Conservation (phyloP, 2,329 filamentous ascomycete species). For the Ceratocystis lukuohia region DNA sequence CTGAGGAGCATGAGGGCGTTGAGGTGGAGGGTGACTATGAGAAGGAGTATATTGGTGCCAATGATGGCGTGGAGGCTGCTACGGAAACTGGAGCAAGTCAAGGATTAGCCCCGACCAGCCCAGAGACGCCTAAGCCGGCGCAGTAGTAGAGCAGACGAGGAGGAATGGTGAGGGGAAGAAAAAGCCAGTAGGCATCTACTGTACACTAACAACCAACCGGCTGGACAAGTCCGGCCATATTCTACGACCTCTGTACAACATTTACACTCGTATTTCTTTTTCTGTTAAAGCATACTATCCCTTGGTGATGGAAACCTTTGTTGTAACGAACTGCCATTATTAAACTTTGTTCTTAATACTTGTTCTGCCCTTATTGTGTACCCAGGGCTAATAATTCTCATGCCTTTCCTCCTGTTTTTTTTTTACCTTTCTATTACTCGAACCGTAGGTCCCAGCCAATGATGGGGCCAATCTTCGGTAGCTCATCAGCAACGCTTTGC, state of each 20-base stretch:
- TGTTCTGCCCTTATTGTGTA: neutral
- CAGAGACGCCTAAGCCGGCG: conserved; percentile 2
- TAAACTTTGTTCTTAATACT: neutral
- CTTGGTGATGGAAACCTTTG: neutral
- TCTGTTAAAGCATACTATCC: neutral
- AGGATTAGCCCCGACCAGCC: neutral
- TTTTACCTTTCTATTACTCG: conserved; percentile 26
- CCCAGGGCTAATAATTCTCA: neutral
- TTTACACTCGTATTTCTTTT: neutral
- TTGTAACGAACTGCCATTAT: neutral
- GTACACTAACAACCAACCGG: conserved; percentile 5
- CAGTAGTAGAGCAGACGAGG: neutral
- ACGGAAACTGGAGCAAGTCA: conserved; percentile 9
- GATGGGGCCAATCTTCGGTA: conserved; percentile 74
- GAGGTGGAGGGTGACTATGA: conserved; percentile 26
- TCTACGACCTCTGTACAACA: conserved; percentile 5
- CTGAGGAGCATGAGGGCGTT: conserved; percentile 28
- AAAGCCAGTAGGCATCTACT: conserved; percentile 3
- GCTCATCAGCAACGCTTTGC: conserved; percentile 89
- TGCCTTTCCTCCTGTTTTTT: neutral
- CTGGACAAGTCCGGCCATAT: neutral
- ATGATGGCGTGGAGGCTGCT: conserved; percentile 22
- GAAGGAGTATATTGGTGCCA: conserved; percentile 30
- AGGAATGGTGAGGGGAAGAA: neutral
- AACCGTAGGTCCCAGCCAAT: conserved; percentile 65